A percentile compares a stretch with the other conserved stretches of the same genome.
Evolutionary conservation across 2,329 filamentous ascomycete species (phyloP).

Genomic region (Aspergillus unguis): DNA sequence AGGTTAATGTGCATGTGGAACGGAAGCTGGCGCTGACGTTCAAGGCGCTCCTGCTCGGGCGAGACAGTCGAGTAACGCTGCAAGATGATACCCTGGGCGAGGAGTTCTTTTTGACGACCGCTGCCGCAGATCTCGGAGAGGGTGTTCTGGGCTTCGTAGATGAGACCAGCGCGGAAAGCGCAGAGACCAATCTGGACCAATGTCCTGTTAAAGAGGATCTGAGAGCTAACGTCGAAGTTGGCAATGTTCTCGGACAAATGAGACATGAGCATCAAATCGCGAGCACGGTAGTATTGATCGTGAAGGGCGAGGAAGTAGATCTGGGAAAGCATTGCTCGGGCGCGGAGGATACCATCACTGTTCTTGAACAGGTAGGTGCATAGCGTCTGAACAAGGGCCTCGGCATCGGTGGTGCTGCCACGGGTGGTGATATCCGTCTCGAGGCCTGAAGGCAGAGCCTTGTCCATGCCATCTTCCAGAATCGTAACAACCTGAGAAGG

Average conservation of each 20-base stretch:
- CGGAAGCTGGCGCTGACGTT: constrained; percentile 93
- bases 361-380: constrained; percentile 93
- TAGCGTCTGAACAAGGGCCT: constrained; percentile 72
- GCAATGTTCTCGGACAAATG: constrained; percentile 96
- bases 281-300: constrained; percentile 95
- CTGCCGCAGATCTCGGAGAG: constrained; percentile 98
- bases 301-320: constrained; percentile 98
- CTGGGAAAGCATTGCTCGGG: constrained; percentile 95
- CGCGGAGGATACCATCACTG: constrained; percentile 93
- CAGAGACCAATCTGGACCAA: constrained; percentile 97
- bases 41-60: constrained; percentile 93
- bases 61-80: constrained; percentile 95
- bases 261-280: constrained; percentile 99
- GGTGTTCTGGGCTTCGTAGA: constrained; percentile 97
- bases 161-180: constrained; percentile 92
- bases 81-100: constrained; percentile 97
- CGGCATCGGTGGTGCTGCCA: constrained; percentile 63
- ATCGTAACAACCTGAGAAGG: constrained; percentile 89
- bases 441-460: constrained; percentile 64
- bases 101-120: constrained; percentile 93
- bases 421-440: constrained; percentile 81
- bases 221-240: constrained; percentile 94
- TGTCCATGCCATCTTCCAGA: constrained; percentile 92
- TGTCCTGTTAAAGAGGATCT: constrained; percentile 98
- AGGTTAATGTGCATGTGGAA: constrained; percentile 99